Conservation (phyloP, 768 basidiomycete genomes). For the Tylopilus vinaceipallidus region DNA sequence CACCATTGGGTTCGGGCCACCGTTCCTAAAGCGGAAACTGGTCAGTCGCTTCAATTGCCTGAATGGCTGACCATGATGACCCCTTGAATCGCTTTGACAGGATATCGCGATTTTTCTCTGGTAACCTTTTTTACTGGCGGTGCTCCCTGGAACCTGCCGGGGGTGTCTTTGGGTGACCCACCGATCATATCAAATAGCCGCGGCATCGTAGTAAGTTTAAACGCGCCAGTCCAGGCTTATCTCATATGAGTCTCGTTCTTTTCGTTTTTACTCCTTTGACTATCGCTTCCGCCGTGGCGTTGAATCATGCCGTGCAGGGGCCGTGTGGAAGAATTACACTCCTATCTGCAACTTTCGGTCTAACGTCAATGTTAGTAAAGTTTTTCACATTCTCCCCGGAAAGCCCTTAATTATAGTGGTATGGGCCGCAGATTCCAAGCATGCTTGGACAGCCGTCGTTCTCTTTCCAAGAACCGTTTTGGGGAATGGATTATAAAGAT, state of each 20-base stretch:
- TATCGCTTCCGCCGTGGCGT: not conserved
- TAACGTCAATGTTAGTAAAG: constrained; percentile 4
- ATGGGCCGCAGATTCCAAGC: not conserved
- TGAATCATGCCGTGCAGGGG: not conserved
- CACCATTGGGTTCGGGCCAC: not conserved
- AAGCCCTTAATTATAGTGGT: constrained; percentile 2
- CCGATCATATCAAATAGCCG: no score
- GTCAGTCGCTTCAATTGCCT: constrained; percentile 10
- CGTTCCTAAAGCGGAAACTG: constrained; percentile 2
- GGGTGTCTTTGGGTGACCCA: no score
- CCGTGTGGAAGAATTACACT: not conserved
- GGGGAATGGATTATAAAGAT: constrained; percentile 20
- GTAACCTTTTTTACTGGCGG: no score
- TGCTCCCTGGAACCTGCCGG: no score
- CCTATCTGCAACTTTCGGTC: not conserved
- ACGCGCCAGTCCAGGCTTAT: not conserved
- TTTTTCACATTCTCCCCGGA: not conserved
- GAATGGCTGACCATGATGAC: no score
- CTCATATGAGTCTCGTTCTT: not conserved
- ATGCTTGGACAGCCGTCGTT: constrained; percentile 16
- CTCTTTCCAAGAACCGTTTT: constrained; percentile 12
- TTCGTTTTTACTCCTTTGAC: not conserved
- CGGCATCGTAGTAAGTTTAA: no score
- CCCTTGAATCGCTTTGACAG: no score
- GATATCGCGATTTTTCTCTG: not conserved